Evolutionary conservation across 495 filamentous ascomycete genomes (phyloP).

Genomic region (Penicillium crystallinum): DNA sequence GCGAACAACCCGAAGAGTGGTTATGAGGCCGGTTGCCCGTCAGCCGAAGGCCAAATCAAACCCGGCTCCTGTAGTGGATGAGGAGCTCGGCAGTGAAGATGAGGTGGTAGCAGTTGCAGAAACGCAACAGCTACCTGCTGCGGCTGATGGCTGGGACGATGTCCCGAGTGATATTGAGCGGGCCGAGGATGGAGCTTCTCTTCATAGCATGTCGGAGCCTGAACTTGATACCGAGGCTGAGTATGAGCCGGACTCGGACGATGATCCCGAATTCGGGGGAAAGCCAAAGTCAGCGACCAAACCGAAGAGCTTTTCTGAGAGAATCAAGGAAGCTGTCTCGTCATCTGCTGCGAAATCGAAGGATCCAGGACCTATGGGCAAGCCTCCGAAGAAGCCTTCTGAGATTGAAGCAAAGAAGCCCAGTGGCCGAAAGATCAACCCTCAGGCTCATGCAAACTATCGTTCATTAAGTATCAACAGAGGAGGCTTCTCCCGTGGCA

Average conservation of each 20-base stretch:
- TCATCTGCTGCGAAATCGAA: conserved; percentile 20
- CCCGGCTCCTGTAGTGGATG: conserved; percentile 22
- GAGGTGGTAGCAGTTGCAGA: conserved; percentile 30
- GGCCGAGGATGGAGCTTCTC: conserved; percentile 22
- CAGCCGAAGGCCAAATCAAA: conserved; percentile 30
- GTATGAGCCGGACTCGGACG: conserved; percentile 18
- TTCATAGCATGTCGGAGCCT: conserved; percentile 32
- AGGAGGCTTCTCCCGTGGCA: conserved; percentile 32
- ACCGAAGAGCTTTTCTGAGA: conserved; percentile 42
- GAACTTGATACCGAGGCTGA: conserved; percentile 26
- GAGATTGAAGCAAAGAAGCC: conserved; percentile 47
- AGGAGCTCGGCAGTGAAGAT: conserved; percentile 24
- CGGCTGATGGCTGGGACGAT: conserved; percentile 4
- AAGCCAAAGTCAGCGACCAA: conserved; percentile 17
- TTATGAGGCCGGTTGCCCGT: conserved; percentile 56
- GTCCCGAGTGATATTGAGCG: conserved; percentile 17
- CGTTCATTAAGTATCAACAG: conserved; percentile 72
- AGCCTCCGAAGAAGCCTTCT: conserved; percentile 24
- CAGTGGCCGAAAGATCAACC: conserved; percentile 60
- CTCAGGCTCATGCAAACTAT: conserved; percentile 77
- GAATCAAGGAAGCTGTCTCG: conserved; percentile 41
- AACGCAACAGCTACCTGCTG: conserved; percentile 22
- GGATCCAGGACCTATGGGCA: conserved; percentile 24
- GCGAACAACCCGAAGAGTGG: conserved; percentile 71
- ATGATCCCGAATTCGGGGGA: conserved; percentile 30